A percentile compares a stretch with the other conserved stretches of the same genome.
These are phyloP conservation scores for Lodderomyces elongisporus DNA, from an alignment of 1,139 yeast genomes.

Conservation along the genomic window DNA sequence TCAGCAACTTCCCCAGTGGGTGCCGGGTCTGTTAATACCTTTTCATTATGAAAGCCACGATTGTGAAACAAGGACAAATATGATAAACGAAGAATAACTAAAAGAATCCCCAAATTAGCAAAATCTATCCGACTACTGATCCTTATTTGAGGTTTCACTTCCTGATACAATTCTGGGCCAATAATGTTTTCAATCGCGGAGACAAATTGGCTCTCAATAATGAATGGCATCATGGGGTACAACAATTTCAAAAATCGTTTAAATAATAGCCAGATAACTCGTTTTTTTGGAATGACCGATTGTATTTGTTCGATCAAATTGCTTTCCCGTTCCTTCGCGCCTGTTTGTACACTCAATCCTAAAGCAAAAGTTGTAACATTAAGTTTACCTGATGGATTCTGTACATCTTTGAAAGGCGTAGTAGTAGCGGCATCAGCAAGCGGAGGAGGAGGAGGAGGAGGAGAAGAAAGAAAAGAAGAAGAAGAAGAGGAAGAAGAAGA, in stretches of 20 bases:
- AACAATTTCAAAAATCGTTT: conserved; percentile 22
- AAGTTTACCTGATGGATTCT: conserved; percentile 3
- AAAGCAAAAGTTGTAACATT: conserved; percentile 17
- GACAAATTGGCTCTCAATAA: conserved; percentile 26
- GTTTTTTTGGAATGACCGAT: conserved; percentile 26
- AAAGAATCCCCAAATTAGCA: conserved; percentile 28
- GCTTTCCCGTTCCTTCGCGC: conserved; percentile 21
- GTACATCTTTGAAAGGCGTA: no score
- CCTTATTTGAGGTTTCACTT: conserved; percentile 12
- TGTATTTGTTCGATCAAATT: conserved; percentile 24
- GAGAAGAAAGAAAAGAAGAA: no score
- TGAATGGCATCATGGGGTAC: conserved; percentile 28
- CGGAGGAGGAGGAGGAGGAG: no score
- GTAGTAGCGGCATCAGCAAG: no score
- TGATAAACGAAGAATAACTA: conserved; percentile 27
- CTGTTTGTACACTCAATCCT: conserved; percentile 23
- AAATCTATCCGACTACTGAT: conserved; percentile 27
- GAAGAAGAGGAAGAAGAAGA: no score
- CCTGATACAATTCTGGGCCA: conserved; percentile 22
- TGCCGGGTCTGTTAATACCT: conserved; percentile 17
- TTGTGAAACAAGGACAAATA: conserved; percentile 34
- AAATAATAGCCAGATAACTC: conserved; percentile 24
- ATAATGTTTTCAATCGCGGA: conserved; percentile 18
- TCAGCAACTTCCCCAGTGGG: conserved; percentile 16
- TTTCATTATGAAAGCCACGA: conserved; percentile 23